Conservation (phyloP, 2,329 filamentous ascomycete genomes). For the Diaporthe batatas region DNA sequence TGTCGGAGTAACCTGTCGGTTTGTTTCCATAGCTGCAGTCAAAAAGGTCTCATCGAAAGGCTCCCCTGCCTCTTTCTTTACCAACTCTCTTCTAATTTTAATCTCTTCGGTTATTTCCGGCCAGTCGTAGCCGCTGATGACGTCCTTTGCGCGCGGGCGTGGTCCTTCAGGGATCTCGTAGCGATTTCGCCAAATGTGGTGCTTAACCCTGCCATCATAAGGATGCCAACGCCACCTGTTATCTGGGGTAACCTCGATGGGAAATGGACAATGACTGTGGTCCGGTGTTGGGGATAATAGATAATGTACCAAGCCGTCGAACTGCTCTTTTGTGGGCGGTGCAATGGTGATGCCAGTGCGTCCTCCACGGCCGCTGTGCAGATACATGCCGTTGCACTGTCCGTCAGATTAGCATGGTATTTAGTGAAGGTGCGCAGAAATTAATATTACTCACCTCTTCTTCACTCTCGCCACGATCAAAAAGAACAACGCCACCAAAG, state of each 20-base stretch:
- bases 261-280: conserved; percentile 15
- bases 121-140: conserved; percentile 8
- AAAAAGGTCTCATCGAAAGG: conserved; percentile 11
- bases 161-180: conserved; percentile 1
- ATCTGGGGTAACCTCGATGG: neutral
- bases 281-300: conserved; percentile 1
- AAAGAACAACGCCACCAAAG: conserved; percentile 21
- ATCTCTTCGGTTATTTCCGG: conserved; percentile 9
- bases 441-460: conserved; percentile 7
- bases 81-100: neutral
- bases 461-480: conserved; percentile 25
- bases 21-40: conserved; percentile 12
- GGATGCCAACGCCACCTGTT: conserved; percentile 22
- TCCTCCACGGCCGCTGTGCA: conserved; percentile 11
- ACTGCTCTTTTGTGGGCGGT: conserved; percentile 21
- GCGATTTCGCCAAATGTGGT: conserved; percentile 18
- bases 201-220: neutral
- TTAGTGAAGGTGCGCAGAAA: neutral
- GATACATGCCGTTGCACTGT: conserved; percentile 15
- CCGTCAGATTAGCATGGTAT: neutral
- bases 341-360: conserved; percentile 20
- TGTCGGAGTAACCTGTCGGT: conserved; percentile 6
- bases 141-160: neutral
- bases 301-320: neutral
- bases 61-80: conserved; percentile 6